Conservation (phyloP, 495 filamentous ascomycete genomes). For the Penicillium argentinense region DNA sequence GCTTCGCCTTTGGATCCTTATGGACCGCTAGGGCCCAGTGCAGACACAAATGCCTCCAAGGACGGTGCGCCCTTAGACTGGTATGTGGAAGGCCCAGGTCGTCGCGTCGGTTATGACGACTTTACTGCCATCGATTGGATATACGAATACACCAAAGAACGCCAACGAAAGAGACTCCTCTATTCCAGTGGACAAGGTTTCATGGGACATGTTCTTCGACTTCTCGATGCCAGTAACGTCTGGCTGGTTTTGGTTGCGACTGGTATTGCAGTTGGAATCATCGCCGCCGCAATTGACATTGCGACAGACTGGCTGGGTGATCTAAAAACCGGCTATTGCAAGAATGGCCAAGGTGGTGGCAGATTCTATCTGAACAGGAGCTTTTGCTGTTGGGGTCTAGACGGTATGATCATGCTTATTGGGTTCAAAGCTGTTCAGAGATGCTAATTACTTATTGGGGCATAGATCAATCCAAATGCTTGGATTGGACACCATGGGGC, state of each 20-base stretch:
- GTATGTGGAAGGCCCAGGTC: constrained; percentile 88
- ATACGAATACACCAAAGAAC: constrained; percentile 96
- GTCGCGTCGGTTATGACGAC: constrained; percentile 93
- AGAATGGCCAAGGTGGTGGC: constrained; percentile 68
- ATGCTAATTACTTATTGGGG: constrained; percentile 1
- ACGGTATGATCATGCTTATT: constrained; percentile 47
- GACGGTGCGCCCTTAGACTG: constrained; percentile 73
- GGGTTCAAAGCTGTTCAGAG: not conserved
- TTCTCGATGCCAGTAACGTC: constrained; percentile 83
- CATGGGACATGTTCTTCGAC: constrained; percentile 66
- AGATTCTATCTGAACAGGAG: constrained; percentile 85
- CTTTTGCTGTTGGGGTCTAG: constrained; percentile 92
- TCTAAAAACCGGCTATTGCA: constrained; percentile 89
- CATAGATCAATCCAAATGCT: constrained; percentile 67
- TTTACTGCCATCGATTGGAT: constrained; percentile 99
- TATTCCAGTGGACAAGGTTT: constrained; percentile 68
- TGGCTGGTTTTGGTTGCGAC: constrained; percentile 84
- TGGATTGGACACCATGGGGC: constrained; percentile 85
- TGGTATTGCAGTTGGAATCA: constrained; percentile 75
- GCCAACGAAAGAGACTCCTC: constrained; percentile 78
- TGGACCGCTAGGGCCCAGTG: constrained; percentile 33
- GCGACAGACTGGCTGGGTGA: constrained; percentile 94
- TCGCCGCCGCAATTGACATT: constrained; percentile 88
- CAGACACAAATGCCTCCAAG: constrained; percentile 50
- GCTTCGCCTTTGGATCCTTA: constrained; percentile 23